These are phyloP conservation scores for Pilaira anomala DNA, from an alignment of 192 early-diverging fungal genomes.

Conservation along the genomic window DNA sequence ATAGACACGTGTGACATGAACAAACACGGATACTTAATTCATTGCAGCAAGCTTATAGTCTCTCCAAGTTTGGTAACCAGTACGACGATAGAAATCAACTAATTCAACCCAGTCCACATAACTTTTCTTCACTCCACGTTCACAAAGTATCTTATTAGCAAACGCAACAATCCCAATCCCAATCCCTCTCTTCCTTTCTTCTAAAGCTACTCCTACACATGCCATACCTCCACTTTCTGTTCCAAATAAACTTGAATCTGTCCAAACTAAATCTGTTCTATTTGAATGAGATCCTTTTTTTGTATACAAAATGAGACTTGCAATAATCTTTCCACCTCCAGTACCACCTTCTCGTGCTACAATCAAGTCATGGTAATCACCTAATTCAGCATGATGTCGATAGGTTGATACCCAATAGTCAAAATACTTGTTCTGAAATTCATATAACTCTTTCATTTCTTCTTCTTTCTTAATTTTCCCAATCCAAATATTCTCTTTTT, in stretches of 20 bases:
- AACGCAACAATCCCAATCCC: slow-evolving; percentile 37
- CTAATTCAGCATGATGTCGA: slow-evolving; percentile 32
- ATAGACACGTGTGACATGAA: slow-evolving; percentile 15
- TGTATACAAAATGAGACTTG: slow-evolving; percentile 21
- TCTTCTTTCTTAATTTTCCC: slow-evolving; percentile 15
- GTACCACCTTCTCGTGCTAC: slow-evolving; percentile 24
- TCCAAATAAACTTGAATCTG: slow-evolving; percentile 17
- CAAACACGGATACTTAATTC: neutral
- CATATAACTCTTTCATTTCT: slow-evolving; percentile 22
- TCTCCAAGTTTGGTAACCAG: slow-evolving; percentile 31
- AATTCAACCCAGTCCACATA: slow-evolving; percentile 42
- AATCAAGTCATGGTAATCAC: slow-evolving; percentile 36
- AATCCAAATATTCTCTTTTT: slow-evolving; percentile 32
- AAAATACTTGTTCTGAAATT: slow-evolving; percentile 33
- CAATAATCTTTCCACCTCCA: slow-evolving; percentile 25
- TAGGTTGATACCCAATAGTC: slow-evolving; percentile 37
- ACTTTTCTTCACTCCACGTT: slow-evolving; percentile 30
- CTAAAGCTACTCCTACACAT: slow-evolving; percentile 36
- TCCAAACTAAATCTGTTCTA: slow-evolving; percentile 33
- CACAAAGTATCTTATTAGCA: slow-evolving; percentile 31
- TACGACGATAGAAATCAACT: slow-evolving; percentile 28
- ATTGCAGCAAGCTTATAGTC: slow-evolving; percentile 5
- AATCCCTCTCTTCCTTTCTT: slow-evolving; percentile 35
- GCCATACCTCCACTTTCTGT: slow-evolving; percentile 36
- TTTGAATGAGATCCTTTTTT: slow-evolving; percentile 24